Percentiles rank a stretch among this genome's conserved stretches.
phyloP scores from a whole-genome alignment of 1,139 yeast genomes.

The Candida sanyaensis region DNA sequence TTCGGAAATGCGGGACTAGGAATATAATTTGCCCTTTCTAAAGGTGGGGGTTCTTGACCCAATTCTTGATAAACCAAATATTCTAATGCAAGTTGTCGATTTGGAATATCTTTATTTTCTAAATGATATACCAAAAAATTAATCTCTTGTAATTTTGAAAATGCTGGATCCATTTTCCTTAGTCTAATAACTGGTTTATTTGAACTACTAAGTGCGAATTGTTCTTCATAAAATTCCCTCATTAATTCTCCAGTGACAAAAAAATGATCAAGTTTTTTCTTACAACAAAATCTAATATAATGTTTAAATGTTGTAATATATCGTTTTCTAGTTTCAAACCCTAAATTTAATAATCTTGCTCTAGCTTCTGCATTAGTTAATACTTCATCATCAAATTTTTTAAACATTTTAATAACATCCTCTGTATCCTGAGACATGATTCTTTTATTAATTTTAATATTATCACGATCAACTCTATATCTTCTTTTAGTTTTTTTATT shows the following conservation, averaged over 20 bases:
- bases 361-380: conserved; percentile 18
- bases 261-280: conserved; percentile 15
- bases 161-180: conserved; percentile 21
- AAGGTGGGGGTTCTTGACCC: conserved; percentile 10
- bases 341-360: conserved; percentile 15
- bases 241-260: conserved; percentile 21
- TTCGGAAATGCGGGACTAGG: neutral
- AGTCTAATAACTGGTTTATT: conserved; percentile 18
- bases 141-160: conserved; percentile 19
- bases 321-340: conserved; percentile 20
- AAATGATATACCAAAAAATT: conserved; percentile 19
- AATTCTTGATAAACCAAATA: conserved; percentile 17
- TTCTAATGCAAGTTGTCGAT: conserved; percentile 18
- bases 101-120: conserved; percentile 18
- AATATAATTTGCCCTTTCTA: neutral
- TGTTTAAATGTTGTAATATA: conserved; percentile 20
- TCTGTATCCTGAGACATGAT: conserved; percentile 20
- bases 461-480: conserved; percentile 18
- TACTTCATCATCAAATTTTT: conserved; percentile 19
- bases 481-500: conserved; percentile 14
- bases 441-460: conserved; percentile 19
- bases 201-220: conserved; percentile 15
- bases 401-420: conserved; percentile 19
- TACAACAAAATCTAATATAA: conserved; percentile 19
- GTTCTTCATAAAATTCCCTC: conserved; percentile 20